Conservation (phyloP, 73 alveolate genomes). For the Symbiodinium pilosum region DNA sequence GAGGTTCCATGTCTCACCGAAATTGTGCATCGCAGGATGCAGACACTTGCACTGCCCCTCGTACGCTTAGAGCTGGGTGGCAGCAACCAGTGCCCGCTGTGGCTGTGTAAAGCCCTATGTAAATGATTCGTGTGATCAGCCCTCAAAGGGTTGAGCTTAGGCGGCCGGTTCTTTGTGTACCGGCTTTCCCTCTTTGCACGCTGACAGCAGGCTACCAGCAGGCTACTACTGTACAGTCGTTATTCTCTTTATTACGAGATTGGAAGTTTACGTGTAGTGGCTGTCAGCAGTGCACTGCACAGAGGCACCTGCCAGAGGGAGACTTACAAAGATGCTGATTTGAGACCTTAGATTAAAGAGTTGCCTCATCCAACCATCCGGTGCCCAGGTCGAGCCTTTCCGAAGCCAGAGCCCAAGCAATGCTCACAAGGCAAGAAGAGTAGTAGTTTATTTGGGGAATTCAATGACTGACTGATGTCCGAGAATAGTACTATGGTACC, state of each 20-base stretch:
- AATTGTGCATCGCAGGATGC: too few relatives aligned
- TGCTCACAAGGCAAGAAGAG: too few relatives aligned
- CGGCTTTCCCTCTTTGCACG: neutral
- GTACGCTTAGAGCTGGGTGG: too few relatives aligned
- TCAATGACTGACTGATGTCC: too few relatives aligned
- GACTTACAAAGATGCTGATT: neutral
- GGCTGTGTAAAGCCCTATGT: neutral
- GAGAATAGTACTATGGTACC: too few relatives aligned
- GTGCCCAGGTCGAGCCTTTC: neutral
- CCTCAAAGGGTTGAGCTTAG: neutral
- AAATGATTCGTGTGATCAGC: neutral
- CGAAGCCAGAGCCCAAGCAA: neutral
- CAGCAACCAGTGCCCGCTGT: neutral
- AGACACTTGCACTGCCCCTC: too few relatives aligned
- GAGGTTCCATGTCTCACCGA: neutral
- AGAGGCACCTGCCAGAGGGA: constrained; percentile 7
- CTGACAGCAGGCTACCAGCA: too few relatives aligned
- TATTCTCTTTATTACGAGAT: too few relatives aligned
- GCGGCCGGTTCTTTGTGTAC: neutral
- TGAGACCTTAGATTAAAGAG: too few relatives aligned
- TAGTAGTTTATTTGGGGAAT: too few relatives aligned
- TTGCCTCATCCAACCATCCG: neutral
- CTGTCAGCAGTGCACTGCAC: neutral
- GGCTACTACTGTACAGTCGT: too few relatives aligned
- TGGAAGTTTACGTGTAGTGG: too few relatives aligned